Conservation (phyloP, 2,329 filamentous ascomycete species). For the Byssochlamys sp. region DNA sequence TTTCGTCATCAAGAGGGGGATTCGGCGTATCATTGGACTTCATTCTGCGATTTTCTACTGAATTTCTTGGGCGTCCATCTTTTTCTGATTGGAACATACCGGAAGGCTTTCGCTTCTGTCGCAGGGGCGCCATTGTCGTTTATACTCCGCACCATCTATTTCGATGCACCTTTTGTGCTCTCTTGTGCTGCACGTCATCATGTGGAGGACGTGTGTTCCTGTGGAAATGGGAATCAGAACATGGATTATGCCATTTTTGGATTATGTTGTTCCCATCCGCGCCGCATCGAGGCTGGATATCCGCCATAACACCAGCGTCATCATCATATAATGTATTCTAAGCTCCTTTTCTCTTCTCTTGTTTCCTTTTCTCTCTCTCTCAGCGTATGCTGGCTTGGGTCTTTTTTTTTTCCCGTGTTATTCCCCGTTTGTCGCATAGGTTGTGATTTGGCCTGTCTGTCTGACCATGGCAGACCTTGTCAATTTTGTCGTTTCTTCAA, state of each 20-base stretch:
- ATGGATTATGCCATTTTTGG: conserved; percentile 2
- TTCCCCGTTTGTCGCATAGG: neutral
- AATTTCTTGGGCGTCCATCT: conserved; percentile 6
- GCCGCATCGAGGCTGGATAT: neutral
- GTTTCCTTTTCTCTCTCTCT: neutral
- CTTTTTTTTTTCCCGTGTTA: conserved; percentile 1
- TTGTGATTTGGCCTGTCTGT: neutral
- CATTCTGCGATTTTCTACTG: conserved; percentile 1
- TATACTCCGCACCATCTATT: conserved; percentile 5
- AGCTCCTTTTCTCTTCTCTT: conserved; percentile 1
- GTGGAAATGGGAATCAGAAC: neutral
- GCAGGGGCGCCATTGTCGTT: neutral
- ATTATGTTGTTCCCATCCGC: neutral
- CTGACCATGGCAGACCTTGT: neutral
- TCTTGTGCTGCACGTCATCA: neutral
- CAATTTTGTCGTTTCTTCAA: no score
- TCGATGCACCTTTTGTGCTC: conserved; percentile 1
- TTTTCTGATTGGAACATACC: conserved; percentile 15
- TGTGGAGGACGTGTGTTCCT: neutral
- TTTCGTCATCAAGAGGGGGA: conserved; percentile 7
- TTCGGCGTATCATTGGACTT: conserved; percentile 8
- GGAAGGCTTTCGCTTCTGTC: conserved; percentile 9
- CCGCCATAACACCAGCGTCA: neutral
- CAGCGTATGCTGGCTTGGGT: neutral
- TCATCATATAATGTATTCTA: neutral